phyloP scores from a whole-genome alignment of 208 protist species.

The Wallacemonas sp. region DNA sequence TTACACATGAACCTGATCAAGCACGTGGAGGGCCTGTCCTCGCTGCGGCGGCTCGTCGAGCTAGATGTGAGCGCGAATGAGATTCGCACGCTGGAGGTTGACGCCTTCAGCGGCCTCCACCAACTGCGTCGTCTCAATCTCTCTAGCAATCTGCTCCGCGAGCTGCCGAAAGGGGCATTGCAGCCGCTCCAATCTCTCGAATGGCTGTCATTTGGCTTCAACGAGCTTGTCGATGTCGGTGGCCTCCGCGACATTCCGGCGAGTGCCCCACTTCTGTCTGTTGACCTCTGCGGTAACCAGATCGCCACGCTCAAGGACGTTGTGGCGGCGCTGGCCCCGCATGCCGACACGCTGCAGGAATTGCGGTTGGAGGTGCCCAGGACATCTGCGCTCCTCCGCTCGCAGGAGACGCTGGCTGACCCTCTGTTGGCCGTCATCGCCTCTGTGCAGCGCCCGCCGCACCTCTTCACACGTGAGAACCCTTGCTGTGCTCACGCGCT shows the following conservation, averaged over 20 bases:
- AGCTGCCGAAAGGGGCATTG: constrained; percentile 29
- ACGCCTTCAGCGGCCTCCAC: constrained; percentile 48
- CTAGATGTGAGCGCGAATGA: constrained; percentile 85
- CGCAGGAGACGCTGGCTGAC: not conserved
- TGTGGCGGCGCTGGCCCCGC: constrained; percentile 30
- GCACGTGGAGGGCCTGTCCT: constrained; percentile 30
- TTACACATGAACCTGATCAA: constrained; percentile 82
- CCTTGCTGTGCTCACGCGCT: constrained; percentile 7
- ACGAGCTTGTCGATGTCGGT: constrained; percentile 46
- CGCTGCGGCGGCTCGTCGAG: constrained; percentile 57
- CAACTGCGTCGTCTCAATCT: constrained; percentile 67
- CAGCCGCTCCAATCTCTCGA: constrained; percentile 42
- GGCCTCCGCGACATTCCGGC: constrained; percentile 50
- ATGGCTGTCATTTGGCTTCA: constrained; percentile 80
- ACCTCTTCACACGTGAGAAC: constrained; percentile 13
- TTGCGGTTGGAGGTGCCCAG: constrained; percentile 52
- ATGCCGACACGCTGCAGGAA: constrained; percentile 40
- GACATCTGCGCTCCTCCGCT: not conserved
- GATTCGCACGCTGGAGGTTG: constrained; percentile 29
- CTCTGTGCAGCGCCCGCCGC: constrained; percentile 5
- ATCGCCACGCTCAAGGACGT: constrained; percentile 38
- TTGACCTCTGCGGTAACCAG: constrained; percentile 78
- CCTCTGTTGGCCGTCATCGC: constrained; percentile 5
- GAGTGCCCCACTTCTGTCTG: constrained; percentile 35
- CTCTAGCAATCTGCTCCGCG: constrained; percentile 62